phyloP scores from a whole-genome alignment of 2,329 filamentous ascomycete genomes.

The Aureobasidium sp. region DNA sequence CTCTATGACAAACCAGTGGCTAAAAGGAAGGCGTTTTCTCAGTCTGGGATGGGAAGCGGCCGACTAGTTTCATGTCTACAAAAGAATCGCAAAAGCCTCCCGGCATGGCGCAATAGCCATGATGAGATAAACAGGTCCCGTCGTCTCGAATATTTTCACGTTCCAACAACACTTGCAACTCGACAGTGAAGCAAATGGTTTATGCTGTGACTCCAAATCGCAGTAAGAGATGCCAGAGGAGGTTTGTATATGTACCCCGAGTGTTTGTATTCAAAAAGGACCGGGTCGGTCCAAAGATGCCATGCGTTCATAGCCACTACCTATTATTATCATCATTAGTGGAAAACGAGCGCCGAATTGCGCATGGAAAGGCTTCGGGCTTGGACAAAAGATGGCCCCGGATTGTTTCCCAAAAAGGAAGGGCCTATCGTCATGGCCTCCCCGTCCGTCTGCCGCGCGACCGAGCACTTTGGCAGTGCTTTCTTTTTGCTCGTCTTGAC shows the following conservation, averaged over 20 bases:
- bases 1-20: conserved; percentile 13
- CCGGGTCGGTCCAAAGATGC: background rate
- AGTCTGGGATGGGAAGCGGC: conserved; percentile 16
- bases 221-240: background rate
- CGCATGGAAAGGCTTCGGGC: background rate
- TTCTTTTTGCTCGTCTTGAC: conserved; percentile 11
- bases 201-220: background rate
- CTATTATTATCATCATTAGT: background rate
- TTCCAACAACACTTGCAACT: conserved; percentile 3
- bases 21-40: conserved; percentile 17
- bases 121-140: conserved; percentile 16
- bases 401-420: conserved; percentile 7
- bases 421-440: conserved; percentile 10
- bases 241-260: background rate
- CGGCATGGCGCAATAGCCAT: conserved; percentile 17
- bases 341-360: background rate
- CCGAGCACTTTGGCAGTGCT: background rate
- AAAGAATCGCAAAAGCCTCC: conserved; percentile 18
- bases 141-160: conserved; percentile 15
- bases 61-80: conserved; percentile 17
- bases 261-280: background rate
- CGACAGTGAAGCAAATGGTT: background rate
- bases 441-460: conserved; percentile 8
- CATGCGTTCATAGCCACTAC: conserved; percentile 2
- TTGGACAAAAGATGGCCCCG: background rate